Conservation (phyloP, 2,329 filamentous ascomycete genomes). For the Nothomitra cinnamomea region DNA sequence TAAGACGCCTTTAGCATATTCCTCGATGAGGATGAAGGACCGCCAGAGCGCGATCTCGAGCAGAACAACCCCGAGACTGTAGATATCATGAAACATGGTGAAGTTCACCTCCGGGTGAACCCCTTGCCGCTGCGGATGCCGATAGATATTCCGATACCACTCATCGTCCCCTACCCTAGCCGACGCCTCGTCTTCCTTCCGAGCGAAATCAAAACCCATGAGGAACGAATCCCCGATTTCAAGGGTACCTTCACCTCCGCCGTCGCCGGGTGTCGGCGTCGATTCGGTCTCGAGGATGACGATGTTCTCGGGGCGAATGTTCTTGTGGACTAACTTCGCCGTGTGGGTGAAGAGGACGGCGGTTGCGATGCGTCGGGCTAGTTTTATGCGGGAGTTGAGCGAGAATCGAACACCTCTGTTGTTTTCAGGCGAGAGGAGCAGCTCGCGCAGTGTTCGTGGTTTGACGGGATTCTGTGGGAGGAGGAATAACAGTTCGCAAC, state of each 20-base stretch:
- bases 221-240: neutral
- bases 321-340: constrained; percentile 29
- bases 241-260: neutral
- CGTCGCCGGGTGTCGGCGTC: neutral
- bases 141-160: constrained; percentile 30
- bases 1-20: neutral
- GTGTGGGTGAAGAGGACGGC: constrained; percentile 20
- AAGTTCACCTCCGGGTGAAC: constrained; percentile 22
- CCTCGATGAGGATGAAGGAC: constrained; percentile 14
- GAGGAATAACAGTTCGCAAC: neutral
- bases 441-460: neutral
- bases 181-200: neutral
- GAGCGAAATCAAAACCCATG: neutral
- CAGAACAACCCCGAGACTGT: constrained; percentile 36
- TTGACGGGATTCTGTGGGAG: neutral
- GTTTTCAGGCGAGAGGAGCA: neutral
- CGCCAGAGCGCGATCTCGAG: constrained; percentile 35
- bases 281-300: constrained; percentile 16
- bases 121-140: constrained; percentile 32
- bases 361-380: neutral
- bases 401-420: neutral
- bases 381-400: neutral
- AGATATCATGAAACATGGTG: constrained; percentile 38
- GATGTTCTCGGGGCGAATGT: constrained; percentile 27
- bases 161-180: neutral